These are phyloP conservation scores for Neonectria coccinea DNA, from an alignment of 2,329 filamentous ascomycete genomes.

Conservation along the genomic window DNA sequence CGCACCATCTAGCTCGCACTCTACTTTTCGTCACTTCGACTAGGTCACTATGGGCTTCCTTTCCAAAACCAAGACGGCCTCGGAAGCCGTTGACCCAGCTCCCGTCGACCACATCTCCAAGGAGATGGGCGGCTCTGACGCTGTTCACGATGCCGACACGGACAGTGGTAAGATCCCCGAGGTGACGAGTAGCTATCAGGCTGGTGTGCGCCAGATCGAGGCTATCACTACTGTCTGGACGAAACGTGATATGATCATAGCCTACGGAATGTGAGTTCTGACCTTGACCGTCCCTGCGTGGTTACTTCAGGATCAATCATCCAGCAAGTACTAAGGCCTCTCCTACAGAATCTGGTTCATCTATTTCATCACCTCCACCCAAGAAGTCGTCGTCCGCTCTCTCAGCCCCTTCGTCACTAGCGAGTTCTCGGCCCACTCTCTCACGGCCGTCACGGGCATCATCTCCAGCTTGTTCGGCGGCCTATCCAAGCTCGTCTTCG, in stretches of 20 bases:
- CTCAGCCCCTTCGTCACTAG: conserved; percentile 58
- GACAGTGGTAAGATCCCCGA: conserved; percentile 48
- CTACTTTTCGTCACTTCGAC: too few relatives aligned
- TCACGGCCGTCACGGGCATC: conserved; percentile 62
- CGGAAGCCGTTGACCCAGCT: conserved; percentile 4
- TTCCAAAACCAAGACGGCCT: conserved; percentile 15
- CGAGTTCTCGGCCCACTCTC: conserved; percentile 59
- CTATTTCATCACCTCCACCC: conserved; percentile 58
- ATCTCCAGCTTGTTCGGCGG: conserved; percentile 63
- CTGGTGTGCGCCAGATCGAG: conserved; percentile 62
- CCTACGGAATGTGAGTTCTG: conserved; percentile 57
- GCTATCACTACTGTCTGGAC: conserved; percentile 55
- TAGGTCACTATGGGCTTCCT: conserved; percentile 22
- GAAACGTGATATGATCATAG: conserved; percentile 57
- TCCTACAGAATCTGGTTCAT: conserved; percentile 56
- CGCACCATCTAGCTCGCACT: background rate
- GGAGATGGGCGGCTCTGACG: conserved; percentile 25
- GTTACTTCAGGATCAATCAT: background rate
- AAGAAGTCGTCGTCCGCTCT: conserved; percentile 51
- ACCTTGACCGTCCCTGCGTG: too few relatives aligned
- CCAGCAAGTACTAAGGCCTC: background rate
- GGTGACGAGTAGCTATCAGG: conserved; percentile 47
- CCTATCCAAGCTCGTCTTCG: conserved; percentile 69
- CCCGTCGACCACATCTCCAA: conserved; percentile 11
- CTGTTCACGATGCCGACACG: conserved; percentile 48